These are phyloP conservation scores for Microdochium trichocladiopsis DNA, from an alignment of 2,329 filamentous ascomycete species.

Conservation along the genomic window DNA sequence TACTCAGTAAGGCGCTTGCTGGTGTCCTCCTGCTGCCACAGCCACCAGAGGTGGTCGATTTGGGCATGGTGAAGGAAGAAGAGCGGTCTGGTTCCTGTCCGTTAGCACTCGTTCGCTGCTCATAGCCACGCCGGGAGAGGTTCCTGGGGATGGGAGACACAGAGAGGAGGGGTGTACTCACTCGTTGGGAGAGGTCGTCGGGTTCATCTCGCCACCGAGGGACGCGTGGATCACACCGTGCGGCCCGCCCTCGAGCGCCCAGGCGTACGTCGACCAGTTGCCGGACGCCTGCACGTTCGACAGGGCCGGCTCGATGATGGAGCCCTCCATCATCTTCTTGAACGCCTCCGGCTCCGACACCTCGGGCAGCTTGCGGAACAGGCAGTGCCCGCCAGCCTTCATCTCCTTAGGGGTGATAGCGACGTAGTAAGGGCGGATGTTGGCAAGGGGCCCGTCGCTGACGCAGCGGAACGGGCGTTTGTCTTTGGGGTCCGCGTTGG, in stretches of 20 bases:
- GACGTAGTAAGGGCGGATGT: constrained; percentile 13
- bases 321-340: neutral
- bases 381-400: constrained; percentile 11
- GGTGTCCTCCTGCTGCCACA: constrained; percentile 13
- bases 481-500: constrained; percentile 2
- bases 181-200: constrained; percentile 17
- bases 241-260: constrained; percentile 15
- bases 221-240: constrained; percentile 17
- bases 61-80: constrained; percentile 23
- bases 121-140: constrained; percentile 2
- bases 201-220: constrained; percentile 17
- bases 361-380: constrained; percentile 14
- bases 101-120: no score
- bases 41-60: constrained; percentile 19
- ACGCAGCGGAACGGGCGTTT: constrained; percentile 8
- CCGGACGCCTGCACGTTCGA: constrained; percentile 3
- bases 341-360: constrained; percentile 3
- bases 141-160: no score
- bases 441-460: neutral
- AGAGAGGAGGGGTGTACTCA: no score
- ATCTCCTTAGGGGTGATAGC: constrained; percentile 8
- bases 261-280: constrained; percentile 8
- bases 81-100: no score
- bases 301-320: constrained; percentile 4
- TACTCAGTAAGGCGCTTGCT: neutral